Conservation (phyloP, 2,329 filamentous ascomycete species). For the Ilyonectria destructans region DNA sequence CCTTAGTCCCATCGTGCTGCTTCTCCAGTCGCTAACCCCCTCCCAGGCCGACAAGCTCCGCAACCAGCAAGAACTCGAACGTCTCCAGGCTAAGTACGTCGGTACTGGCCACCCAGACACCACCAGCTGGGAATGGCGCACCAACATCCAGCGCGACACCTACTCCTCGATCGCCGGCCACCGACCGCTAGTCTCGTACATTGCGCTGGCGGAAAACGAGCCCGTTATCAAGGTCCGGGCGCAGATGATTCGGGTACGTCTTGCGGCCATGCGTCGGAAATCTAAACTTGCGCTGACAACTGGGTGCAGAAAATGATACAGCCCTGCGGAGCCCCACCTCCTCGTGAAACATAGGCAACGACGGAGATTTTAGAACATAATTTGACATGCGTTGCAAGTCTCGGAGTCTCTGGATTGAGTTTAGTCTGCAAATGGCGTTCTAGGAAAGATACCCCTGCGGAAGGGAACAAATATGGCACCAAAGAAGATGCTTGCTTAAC, state of each 20-base stretch:
- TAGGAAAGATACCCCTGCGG: slow-evolving; percentile 45
- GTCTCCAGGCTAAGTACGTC: slow-evolving; percentile 94
- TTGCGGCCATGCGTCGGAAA: neutral
- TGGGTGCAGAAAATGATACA: slow-evolving; percentile 76
- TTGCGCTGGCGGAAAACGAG: slow-evolving; percentile 91
- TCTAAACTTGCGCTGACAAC: neutral
- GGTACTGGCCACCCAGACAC: slow-evolving; percentile 98
- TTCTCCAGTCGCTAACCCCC: slow-evolving; percentile 20
- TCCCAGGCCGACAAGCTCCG: slow-evolving; percentile 94
- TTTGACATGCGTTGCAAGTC: slow-evolving; percentile 5
- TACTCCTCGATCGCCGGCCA: slow-evolving; percentile 93
- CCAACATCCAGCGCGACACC: slow-evolving; percentile 95
- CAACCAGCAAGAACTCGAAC: slow-evolving; percentile 97
- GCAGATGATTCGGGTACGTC: slow-evolving; percentile 80
- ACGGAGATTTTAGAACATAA: slow-evolving; percentile 5
- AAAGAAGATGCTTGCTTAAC: slow-evolving; percentile 15
- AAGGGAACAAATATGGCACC: slow-evolving; percentile 29
- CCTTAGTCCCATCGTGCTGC: neutral
- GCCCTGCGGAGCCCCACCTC: slow-evolving; percentile 72
- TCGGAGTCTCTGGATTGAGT: slow-evolving; percentile 23
- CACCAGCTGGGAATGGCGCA: slow-evolving; percentile 97
- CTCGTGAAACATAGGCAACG: slow-evolving; percentile 64
- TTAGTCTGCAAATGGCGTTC: slow-evolving; percentile 41
- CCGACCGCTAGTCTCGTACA: slow-evolving; percentile 88
- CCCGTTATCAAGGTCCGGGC: slow-evolving; percentile 85